Percentiles rank a stretch among this genome's conserved stretches.
phyloP scores from a whole-genome alignment of 108 stramenopile genomes.

The Pseudonitzschia multistriata region DNA sequence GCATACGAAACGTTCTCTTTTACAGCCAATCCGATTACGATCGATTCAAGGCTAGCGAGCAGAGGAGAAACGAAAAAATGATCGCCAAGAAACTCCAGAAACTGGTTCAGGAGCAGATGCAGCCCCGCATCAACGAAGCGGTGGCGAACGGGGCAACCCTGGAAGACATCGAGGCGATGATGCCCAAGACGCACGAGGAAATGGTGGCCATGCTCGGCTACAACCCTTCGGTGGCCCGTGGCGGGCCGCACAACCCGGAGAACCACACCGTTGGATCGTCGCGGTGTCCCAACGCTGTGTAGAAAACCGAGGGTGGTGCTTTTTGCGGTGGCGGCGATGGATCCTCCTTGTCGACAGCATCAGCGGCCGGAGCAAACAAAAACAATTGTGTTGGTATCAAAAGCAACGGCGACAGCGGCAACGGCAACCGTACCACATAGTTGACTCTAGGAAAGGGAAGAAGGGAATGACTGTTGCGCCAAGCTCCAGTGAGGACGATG shows the following conservation, averaged over 20 bases:
- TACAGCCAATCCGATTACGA: conserved; percentile 25
- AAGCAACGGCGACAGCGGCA: too few species aligned
- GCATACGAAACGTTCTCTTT: conserved; percentile 8
- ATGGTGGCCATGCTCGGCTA: conserved; percentile 5
- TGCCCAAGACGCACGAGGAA: conserved; percentile 30
- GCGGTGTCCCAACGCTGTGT: neutral
- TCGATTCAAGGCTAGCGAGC: conserved; percentile 21
- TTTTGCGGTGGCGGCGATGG: too few species aligned
- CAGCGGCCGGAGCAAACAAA: too few species aligned
- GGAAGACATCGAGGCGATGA: conserved; percentile 35
- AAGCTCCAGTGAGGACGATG: too few species aligned
- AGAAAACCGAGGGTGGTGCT: neutral
- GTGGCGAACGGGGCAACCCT: conserved; percentile 22
- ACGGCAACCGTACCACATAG: too few species aligned
- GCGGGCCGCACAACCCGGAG: neutral
- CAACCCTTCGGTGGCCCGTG: neutral
- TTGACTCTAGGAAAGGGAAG: too few species aligned
- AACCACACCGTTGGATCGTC: too few species aligned
- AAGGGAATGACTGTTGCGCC: too few species aligned
- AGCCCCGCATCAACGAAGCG: conserved; percentile 18
- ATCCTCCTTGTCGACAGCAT: too few species aligned
- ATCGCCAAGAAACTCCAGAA: conserved; percentile 30
- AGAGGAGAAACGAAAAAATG: conserved; percentile 31
- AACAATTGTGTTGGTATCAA: too few species aligned
- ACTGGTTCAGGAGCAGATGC: conserved; percentile 22